phyloP scores from a whole-genome alignment of 1,284 basidiomycete genomes.

The Exobasidium rhododendri region DNA sequence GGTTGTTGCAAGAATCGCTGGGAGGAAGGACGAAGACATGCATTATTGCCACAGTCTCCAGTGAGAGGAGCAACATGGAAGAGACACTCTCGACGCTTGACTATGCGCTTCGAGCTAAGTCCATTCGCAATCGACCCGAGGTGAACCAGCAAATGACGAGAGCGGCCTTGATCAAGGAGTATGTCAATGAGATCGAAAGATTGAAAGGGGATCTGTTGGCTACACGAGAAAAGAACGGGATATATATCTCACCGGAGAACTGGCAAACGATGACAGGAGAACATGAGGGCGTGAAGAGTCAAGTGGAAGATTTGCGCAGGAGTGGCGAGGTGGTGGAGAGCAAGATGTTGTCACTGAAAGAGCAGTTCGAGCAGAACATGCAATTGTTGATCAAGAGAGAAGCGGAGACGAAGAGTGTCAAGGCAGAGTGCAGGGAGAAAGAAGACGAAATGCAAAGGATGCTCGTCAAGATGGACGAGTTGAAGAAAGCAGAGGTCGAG shows the following conservation, averaged over 20 bases:
- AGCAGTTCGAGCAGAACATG: slow-evolving; percentile 53
- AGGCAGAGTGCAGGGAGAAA: slow-evolving; percentile 31
- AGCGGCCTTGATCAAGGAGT: slow-evolving; percentile 87
- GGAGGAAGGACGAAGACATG: slow-evolving; percentile 98
- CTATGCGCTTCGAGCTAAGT: slow-evolving; percentile 92
- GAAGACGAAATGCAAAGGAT: slow-evolving; percentile 31
- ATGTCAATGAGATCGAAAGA: slow-evolving; percentile 89
- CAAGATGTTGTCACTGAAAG: slow-evolving; percentile 44
- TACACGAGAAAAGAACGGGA: slow-evolving; percentile 45
- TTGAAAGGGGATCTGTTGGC: slow-evolving; percentile 80
- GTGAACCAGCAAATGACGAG: slow-evolving; percentile 91
- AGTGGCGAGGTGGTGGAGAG: slow-evolving; percentile 45
- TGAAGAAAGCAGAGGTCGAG: slow-evolving; percentile 46
- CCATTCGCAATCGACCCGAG: slow-evolving; percentile 92
- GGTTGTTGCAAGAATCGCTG: slow-evolving; percentile 94
- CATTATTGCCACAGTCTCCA: slow-evolving; percentile 77
- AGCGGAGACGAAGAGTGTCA: slow-evolving; percentile 31
- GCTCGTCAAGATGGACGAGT: slow-evolving; percentile 27
- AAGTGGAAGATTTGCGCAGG: slow-evolving; percentile 39
- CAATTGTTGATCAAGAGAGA: slow-evolving; percentile 48
- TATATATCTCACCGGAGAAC: slow-evolving; percentile 44
- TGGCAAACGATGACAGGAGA: slow-evolving; percentile 44
- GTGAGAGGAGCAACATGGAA: slow-evolving; percentile 70
- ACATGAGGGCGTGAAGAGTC: slow-evolving; percentile 31
- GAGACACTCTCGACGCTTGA: slow-evolving; percentile 97